A percentile compares a stretch with the other conserved stretches of the same genome.
Evolutionary conservation across 768 basidiomycete species (phyloP).

Genomic region (Lactarius deliciosus): DNA sequence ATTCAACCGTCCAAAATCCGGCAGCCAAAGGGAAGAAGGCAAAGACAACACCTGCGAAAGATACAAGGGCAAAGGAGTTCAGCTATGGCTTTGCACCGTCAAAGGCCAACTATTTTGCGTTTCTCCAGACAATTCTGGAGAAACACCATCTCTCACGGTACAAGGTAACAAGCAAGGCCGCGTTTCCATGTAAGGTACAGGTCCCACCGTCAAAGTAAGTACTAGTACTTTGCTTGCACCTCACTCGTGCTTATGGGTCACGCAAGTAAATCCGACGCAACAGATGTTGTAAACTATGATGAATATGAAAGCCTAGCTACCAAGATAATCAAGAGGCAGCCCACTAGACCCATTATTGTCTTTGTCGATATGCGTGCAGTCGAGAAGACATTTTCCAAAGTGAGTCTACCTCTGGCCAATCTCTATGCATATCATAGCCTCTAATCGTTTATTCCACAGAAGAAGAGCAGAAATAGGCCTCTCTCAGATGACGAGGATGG

Average conservation of each 20-base stretch:
- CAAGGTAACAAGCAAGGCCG: neutral
- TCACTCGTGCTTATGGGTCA: neutral
- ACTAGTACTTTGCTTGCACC: neutral
- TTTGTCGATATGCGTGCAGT: neutral
- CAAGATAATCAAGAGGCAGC: neutral
- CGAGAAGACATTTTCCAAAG: neutral
- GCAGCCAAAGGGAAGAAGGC: neutral
- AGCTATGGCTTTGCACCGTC: fast-evolving
- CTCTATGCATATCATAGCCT: neutral
- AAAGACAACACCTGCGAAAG: neutral
- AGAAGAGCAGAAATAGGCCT: neutral
- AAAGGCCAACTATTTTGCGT: neutral
- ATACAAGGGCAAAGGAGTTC: neutral
- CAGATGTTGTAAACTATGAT: neutral
- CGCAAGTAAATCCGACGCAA: neutral
- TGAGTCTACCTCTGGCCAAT: neutral
- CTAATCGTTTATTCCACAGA: neutral
- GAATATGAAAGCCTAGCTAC: neutral
- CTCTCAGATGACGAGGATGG: neutral
- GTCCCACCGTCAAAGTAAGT: neutral
- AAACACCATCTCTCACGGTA: neutral
- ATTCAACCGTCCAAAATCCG: neutral
- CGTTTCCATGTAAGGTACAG: neutral
- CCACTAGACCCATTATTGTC: neutral
- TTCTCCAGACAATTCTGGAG: neutral